These are phyloP conservation scores for Byssothecium circinans DNA, from an alignment of 2,329 filamentous ascomycete genomes.

Conservation along the genomic window DNA sequence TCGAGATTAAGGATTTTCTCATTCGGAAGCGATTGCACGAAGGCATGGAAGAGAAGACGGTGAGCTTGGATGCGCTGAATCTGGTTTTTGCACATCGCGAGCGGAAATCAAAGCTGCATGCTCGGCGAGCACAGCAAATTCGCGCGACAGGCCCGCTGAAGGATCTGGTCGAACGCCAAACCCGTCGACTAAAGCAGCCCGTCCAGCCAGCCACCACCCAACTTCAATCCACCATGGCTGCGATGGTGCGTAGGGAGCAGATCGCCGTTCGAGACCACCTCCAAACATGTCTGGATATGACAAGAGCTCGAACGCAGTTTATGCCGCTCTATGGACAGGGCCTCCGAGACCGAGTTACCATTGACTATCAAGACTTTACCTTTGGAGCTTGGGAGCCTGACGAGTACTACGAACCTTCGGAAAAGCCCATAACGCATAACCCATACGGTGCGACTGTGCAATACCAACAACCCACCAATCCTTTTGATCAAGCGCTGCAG, in stretches of 20 bases:
- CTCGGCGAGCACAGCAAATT: conserved; percentile 42
- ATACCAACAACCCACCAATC: conserved; percentile 11
- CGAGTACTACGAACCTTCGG: neutral
- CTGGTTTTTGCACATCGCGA: conserved; percentile 74
- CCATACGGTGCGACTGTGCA: conserved; percentile 8
- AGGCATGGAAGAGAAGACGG: conserved; percentile 62
- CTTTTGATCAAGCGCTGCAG: neutral
- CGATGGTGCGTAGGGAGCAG: conserved; percentile 69
- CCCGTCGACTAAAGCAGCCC: conserved; percentile 54
- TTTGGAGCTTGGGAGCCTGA: conserved; percentile 46
- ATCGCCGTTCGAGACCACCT: conserved; percentile 70
- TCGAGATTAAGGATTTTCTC: conserved; percentile 69
- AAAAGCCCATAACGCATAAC: conserved; percentile 7
- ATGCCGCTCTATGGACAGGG: conserved; percentile 79
- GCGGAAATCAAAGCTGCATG: conserved; percentile 56
- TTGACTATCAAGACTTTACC: conserved; percentile 50
- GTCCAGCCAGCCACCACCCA: conserved; percentile 60
- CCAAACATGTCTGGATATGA: conserved; percentile 78
- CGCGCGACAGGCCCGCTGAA: conserved; percentile 71
- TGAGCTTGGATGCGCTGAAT: conserved; percentile 77
- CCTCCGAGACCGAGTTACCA: conserved; percentile 72
- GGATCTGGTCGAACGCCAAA: conserved; percentile 72
- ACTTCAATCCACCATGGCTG: conserved; percentile 68
- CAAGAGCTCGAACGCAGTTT: conserved; percentile 77
- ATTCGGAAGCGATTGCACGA: conserved; percentile 68